Evolutionary conservation across 176 grass and related monocot genomes (phyloP).

Genomic region (Lolium perenne): DNA sequence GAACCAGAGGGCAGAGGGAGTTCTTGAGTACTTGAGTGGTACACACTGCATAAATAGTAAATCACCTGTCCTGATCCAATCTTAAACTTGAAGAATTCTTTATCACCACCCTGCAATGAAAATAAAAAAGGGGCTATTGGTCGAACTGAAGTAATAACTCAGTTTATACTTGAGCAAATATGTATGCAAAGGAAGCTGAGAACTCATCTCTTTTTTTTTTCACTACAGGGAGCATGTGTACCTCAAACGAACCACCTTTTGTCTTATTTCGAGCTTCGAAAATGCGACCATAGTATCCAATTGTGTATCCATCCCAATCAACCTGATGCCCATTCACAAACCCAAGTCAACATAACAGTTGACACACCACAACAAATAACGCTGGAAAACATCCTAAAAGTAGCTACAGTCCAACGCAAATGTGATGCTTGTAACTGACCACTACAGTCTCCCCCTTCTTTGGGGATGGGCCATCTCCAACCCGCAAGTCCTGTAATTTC

Average conservation of each 20-base stretch:
- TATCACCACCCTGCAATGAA: constrained; percentile 82
- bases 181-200: neutral
- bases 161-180: constrained; percentile 24
- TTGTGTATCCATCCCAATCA: constrained; percentile 99
- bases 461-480: constrained; percentile 73
- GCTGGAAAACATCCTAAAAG: neutral
- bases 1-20: neutral
- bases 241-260: constrained; percentile 99
- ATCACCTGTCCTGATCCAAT: constrained; percentile 82
- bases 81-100: constrained; percentile 95
- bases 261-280: constrained; percentile 99
- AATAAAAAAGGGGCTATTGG: constrained; percentile 12
- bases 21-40: neutral
- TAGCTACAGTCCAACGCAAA: constrained; percentile 29
- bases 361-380: constrained; percentile 27
- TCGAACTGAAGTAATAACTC: constrained; percentile 1
- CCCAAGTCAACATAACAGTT: constrained; percentile 48
- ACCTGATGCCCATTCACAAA: constrained; percentile 67
- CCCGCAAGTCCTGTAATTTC: constrained; percentile 73
- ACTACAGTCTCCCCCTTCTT: constrained; percentile 84
- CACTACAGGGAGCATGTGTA: constrained; percentile 37
- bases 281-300: constrained; percentile 97
- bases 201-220: neutral
- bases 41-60: constrained; percentile 32
- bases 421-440: constrained; percentile 60